phyloP scores from a whole-genome alignment of 2,329 filamentous ascomycete species.

The Nemania bipapillata region DNA sequence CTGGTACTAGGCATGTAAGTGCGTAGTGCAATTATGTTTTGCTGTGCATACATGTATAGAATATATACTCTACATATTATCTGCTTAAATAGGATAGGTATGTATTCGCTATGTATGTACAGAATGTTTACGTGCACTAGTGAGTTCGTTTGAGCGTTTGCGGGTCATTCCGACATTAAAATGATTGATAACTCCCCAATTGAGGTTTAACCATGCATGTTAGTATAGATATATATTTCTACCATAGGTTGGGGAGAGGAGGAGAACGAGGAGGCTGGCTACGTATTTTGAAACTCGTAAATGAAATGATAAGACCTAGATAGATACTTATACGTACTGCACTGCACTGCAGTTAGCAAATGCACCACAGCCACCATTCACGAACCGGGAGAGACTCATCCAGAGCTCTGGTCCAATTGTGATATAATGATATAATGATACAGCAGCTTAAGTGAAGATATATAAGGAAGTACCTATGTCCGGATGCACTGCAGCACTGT shows the following conservation, averaged over 20 bases:
- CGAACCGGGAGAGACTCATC: not conserved
- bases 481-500: conserved; percentile 5
- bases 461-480: not conserved
- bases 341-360: not conserved
- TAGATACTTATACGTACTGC: not conserved
- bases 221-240: not conserved
- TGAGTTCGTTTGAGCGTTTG: conserved; percentile 8
- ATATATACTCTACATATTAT: not conserved
- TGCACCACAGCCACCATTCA: conserved; percentile 6
- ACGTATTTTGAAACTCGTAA: not conserved
- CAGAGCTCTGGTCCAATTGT: conserved; percentile 12
- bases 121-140: not conserved
- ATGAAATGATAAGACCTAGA: conserved; percentile 1
- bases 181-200: conserved; percentile 3
- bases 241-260: not conserved
- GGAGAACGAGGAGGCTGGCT: not conserved
- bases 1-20: not conserved
- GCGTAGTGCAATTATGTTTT: too few relatives aligned
- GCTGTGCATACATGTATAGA: not conserved
- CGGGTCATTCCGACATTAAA: not conserved
- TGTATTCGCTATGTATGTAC: too few relatives aligned
- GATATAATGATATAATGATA: not conserved
- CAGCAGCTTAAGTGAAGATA: not conserved
- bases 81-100: too few relatives aligned
- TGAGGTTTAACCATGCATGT: not conserved